Evolutionary conservation across 2,329 filamentous ascomycete genomes (phyloP).

Genomic region (Penicillium occitanis): DNA sequence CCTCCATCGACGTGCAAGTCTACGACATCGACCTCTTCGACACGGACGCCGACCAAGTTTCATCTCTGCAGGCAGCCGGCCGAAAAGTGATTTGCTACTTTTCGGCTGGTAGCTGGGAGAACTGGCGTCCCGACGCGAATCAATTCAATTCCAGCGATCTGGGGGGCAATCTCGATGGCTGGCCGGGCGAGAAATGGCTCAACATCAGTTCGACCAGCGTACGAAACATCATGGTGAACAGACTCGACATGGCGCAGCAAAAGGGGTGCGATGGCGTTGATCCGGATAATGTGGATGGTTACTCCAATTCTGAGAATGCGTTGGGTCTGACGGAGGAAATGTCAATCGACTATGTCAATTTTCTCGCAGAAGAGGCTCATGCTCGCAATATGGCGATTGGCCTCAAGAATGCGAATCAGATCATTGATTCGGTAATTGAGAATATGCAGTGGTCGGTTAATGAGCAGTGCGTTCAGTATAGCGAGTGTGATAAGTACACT

Average conservation of each 20-base stretch:
- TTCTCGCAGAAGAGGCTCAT: constrained; percentile 57
- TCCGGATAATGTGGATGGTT: constrained; percentile 70
- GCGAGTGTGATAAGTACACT: constrained; percentile 60
- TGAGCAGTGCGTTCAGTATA: constrained; percentile 64
- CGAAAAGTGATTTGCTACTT: constrained; percentile 74
- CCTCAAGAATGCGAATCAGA: constrained; percentile 66
- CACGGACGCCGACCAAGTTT: constrained; percentile 50
- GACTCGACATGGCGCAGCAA: constrained; percentile 58
- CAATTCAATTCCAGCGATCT: constrained; percentile 58
- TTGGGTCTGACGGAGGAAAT: constrained; percentile 54
- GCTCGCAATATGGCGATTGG: constrained; percentile 60
- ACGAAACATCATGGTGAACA: constrained; percentile 62
- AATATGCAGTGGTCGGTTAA: constrained; percentile 67
- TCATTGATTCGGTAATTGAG: constrained; percentile 54
- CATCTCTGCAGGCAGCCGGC: constrained; percentile 50
- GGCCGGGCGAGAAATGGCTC: constrained; percentile 68
- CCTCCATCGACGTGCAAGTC: constrained; percentile 53
- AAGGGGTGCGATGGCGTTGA: constrained; percentile 70
- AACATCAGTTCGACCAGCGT: constrained; percentile 59
- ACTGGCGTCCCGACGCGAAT: constrained; percentile 59
- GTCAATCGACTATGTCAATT: constrained; percentile 59
- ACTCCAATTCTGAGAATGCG: constrained; percentile 62
- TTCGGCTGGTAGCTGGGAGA: constrained; percentile 67
- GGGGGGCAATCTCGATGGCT: constrained; percentile 61
- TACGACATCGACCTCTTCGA: constrained; percentile 64